Percentiles rank a stretch among this genome's conserved stretches.
These are phyloP conservation scores for Wallacemonas rigidus DNA, from an alignment of 208 protist species.

Conservation along the genomic window DNA sequence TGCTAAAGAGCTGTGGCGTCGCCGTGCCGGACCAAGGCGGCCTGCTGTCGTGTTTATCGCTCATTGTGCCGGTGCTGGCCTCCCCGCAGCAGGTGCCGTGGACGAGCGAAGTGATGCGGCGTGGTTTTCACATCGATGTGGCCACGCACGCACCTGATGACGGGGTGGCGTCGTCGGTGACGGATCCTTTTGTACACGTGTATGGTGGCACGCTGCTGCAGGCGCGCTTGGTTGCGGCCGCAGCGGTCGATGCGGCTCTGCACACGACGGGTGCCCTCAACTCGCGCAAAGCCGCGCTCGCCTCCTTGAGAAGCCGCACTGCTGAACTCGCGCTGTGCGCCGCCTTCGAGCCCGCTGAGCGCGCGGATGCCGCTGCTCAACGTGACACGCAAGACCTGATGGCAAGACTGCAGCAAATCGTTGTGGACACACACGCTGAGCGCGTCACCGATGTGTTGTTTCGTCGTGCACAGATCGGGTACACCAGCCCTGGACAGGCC, in stretches of 20 bases:
- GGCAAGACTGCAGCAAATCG: conserved; percentile 28
- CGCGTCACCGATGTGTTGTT: conserved; percentile 72
- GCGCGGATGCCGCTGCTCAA: conserved; percentile 6
- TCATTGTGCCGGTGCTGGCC: conserved; percentile 49
- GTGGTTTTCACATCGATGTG: conserved; percentile 54
- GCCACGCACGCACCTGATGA: conserved; percentile 18
- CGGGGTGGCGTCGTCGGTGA: neutral
- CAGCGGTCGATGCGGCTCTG: conserved; percentile 52
- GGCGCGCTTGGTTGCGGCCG: conserved; percentile 62
- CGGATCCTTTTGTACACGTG: conserved; percentile 54
- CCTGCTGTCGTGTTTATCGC: conserved; percentile 69
- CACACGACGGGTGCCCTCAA: conserved; percentile 25
- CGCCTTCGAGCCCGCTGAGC: conserved; percentile 1
- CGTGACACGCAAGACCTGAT: conserved; percentile 6
- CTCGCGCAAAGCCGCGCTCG: neutral
- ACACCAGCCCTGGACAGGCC: conserved; percentile 77
- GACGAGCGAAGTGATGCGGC: conserved; percentile 39
- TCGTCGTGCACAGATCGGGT: conserved; percentile 64
- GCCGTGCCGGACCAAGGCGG: conserved; percentile 28
- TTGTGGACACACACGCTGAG: conserved; percentile 57
- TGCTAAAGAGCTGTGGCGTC: conserved; percentile 50
- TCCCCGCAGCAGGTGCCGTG: conserved; percentile 39
- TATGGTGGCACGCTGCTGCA: conserved; percentile 66
- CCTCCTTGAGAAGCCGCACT: conserved; percentile 32
- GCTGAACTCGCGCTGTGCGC: conserved; percentile 26